phyloP scores from a whole-genome alignment of 2,329 filamentous ascomycete species.

The Chaetomiaceae sp. region DNA sequence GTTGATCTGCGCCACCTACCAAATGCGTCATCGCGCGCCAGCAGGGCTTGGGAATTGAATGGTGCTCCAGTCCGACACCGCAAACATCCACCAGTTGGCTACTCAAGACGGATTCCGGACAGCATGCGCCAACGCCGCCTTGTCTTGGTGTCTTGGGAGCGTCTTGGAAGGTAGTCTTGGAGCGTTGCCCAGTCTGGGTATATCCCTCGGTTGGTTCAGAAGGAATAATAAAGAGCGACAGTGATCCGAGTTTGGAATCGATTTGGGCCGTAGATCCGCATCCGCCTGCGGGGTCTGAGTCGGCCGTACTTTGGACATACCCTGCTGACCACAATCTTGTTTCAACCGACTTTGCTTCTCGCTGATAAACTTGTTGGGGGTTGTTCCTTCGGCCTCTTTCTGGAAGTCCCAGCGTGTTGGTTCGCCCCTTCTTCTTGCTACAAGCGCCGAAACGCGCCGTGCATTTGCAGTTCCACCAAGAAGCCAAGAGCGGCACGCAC shows the following conservation, averaged over 20 bases:
- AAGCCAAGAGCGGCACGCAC: no score
- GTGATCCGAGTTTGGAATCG: neutral
- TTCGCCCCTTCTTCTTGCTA: no score
- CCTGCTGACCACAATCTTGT: neutral
- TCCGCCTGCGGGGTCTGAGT: slow-evolving; percentile 8
- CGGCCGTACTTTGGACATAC: no score
- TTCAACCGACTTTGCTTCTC: no score
- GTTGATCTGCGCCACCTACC: slow-evolving; percentile 14
- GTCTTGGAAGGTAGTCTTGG: neutral
- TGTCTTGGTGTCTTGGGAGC: neutral
- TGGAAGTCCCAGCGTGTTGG: no score
- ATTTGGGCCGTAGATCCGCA: slow-evolving; percentile 1
- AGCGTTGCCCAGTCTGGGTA: neutral
- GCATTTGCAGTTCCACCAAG: no score
- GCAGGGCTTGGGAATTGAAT: neutral
- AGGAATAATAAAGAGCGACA: neutral
- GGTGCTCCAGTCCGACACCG: no score
- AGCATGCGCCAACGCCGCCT: neutral
- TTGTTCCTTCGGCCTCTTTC: no score
- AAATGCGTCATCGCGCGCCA: slow-evolving; percentile 16
- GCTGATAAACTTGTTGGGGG: no score
- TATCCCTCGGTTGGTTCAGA: neutral
- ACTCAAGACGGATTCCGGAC: neutral
- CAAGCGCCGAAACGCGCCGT: neutral
- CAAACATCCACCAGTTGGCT: neutral